Conservation (phyloP, 495 filamentous ascomycete genomes). For the Aspergillus biplanus region DNA sequence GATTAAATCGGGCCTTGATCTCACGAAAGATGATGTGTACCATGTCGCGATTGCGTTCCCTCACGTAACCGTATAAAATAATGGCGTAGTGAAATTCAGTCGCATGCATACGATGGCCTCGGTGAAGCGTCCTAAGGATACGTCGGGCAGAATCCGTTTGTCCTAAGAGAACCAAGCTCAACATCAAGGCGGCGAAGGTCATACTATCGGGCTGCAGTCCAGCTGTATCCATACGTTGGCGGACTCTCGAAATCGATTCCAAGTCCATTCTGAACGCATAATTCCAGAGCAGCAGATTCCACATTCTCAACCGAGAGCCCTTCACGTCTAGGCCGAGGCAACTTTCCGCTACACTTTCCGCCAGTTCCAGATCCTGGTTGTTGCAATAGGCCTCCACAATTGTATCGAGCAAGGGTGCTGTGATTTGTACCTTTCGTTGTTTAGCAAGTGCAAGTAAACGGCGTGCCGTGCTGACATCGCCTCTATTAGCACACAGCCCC, state of each 20-base stretch:
- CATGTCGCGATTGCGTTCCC: slow-evolving; percentile 49
- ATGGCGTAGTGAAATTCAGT: slow-evolving; percentile 76
- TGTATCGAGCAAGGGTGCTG: slow-evolving; percentile 60
- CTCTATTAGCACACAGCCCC: slow-evolving; percentile 67
- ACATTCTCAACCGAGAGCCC: slow-evolving; percentile 63
- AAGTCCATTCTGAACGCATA: slow-evolving; percentile 70
- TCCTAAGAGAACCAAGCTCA: slow-evolving; percentile 61
- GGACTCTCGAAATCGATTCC: slow-evolving; percentile 58
- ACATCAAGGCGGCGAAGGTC: slow-evolving; percentile 77
- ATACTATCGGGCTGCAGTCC: slow-evolving; percentile 63
- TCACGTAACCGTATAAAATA: slow-evolving; percentile 68
- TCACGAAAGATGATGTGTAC: slow-evolving; percentile 56
- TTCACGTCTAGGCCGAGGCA: slow-evolving; percentile 42
- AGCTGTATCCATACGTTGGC: slow-evolving; percentile 62
- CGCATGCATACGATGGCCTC: slow-evolving; percentile 57
- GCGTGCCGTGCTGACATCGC: slow-evolving; percentile 71
- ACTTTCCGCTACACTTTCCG: slow-evolving; percentile 62
- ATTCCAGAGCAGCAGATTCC: slow-evolving; percentile 75
- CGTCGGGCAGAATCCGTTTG: slow-evolving; percentile 67
- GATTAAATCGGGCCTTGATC: slow-evolving; percentile 53
- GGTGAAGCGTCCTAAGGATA: slow-evolving; percentile 65
- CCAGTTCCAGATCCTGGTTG: slow-evolving; percentile 59
- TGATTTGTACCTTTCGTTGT: slow-evolving; percentile 42
- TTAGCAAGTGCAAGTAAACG: slow-evolving; percentile 63
- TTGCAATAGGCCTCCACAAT: slow-evolving; percentile 71